Base-by-base conservation (phyloP, 2,329 filamentous ascomycete species). In the Neopestalotiopsis sp. region DNA sequence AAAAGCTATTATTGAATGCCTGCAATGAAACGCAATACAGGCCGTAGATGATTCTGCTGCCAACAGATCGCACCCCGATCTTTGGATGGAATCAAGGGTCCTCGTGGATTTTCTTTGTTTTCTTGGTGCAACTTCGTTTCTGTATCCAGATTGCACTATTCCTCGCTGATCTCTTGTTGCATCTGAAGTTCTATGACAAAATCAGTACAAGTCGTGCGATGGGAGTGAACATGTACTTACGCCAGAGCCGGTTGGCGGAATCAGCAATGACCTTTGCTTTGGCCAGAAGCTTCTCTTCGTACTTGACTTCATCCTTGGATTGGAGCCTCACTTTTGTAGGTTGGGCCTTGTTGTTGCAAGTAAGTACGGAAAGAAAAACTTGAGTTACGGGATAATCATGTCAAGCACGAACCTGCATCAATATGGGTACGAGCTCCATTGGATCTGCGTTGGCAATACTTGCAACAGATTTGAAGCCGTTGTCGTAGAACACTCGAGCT, bases 401-500 rank as follows among this genome's bases (percentile, higher is more conserved):
- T 65, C 74, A 69, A 69, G 59, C 42, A 72, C 82, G 73, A 75
- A 90, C 90, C 85, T 92, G 90, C 83, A 92, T 87, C 65, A 95
- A 81, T n/a, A 94, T 81, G 6, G 91, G 91, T 2, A 94, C 83
- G 30, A 94, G 81, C 71, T 93, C 91, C 70, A 86, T 86, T 0
- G 90, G 86, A 70, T 92, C 87, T 0, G 92, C 91, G 72, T 92
- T 92, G 4, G 92, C 91, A 62, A 95, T 83, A 3, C 88, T 85
- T 45, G 89, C 89, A 34, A 94, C 82, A 30, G 87, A 91, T 74
- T 88, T 90, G 75, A 92, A 92, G 1, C 92, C 92, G 76, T 92
- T 94, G 68, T 94, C 92, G 85, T 92, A 92, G 70, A 95, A 91
- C 5, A 94, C 84, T 14, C 88, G 80, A 20, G 92, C 92, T 14